phyloP scores from a whole-genome alignment of 768 basidiomycete genomes.

The Tricholoma flavovirens region DNA sequence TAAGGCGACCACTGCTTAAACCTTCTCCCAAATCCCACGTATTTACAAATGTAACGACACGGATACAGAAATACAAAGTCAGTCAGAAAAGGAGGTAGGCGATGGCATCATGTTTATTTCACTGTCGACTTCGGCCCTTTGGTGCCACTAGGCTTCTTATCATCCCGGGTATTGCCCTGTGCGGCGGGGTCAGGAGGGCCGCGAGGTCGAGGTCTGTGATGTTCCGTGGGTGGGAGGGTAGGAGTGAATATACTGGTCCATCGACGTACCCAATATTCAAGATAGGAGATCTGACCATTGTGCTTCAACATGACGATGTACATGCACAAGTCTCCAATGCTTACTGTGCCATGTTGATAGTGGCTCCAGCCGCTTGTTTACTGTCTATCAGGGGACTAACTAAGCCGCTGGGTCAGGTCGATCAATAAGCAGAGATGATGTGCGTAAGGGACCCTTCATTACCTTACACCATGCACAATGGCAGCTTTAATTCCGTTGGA shows the following conservation, averaged over 20 bases:
- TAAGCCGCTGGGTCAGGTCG: neutral
- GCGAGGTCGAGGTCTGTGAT: slow-evolving; percentile 5
- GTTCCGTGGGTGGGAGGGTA: neutral
- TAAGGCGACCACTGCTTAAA: slow-evolving; percentile 5
- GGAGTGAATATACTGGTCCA: neutral
- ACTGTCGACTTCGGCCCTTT: neutral
- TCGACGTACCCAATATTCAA: neutral
- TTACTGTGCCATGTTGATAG: neutral
- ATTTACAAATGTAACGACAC: slow-evolving; percentile 6
- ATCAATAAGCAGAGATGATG: neutral
- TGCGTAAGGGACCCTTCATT: no score
- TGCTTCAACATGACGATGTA: neutral
- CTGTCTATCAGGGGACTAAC: slow-evolving; percentile 1
- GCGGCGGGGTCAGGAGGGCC: neutral
- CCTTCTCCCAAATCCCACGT: neutral
- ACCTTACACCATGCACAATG: neutral
- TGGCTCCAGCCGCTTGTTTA: neutral
- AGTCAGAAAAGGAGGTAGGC: neutral
- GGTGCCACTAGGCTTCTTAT: neutral
- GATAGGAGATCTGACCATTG: neutral
- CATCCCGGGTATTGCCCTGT: neutral
- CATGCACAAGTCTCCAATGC: neutral
- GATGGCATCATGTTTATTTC: neutral
- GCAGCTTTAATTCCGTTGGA: neutral
- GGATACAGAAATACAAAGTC: neutral